Evolutionary conservation across 1,284 basidiomycete species (phyloP), one percentile per base, ranked within the genome.

Genomic region (Anthracocystis walkeri): DNA sequence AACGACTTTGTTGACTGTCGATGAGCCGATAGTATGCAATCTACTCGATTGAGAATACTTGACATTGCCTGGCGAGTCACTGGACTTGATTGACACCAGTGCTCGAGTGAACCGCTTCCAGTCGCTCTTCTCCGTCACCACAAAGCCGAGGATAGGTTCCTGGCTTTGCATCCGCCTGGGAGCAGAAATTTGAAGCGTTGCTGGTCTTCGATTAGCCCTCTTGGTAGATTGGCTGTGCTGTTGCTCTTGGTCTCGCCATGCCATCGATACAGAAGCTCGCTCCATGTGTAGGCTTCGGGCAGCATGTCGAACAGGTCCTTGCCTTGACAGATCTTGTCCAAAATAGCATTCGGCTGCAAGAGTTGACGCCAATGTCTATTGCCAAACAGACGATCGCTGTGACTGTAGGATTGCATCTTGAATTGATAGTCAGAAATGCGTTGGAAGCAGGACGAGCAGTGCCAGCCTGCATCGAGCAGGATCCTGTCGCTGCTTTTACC

Each of bases 341-440:
- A 90, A 44, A 92, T 90, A 51, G 88, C 83, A 31, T 85, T 81
- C 0, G 88, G 88, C 21, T 88, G 86, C 31, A 91, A 86, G 2
- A 90, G 85, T 18, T 87, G 84, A 38, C 52, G 58, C 63, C 62
- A 71, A n/a, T 73, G 57, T 11, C 86, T 79, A n/a, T 89, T 89
- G 33, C 89, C 77, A 16, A 83, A 89, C 23, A 91, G 88, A 29
- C 90, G 88, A 70, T 91, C 90, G 21, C 89, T 87, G 86, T 91
- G 90, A 7, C 90, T 90, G 83, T 90, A 91, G 1, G 90, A 65
- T 88, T 78, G 70, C 89, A 91, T 91, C 85, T 91, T 91, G 78
- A 88, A 86, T 16, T 87, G 83, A 65, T 90, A 91, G 80, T 91
- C 90, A 2, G 87, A 83, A 46, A 91, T 86, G 12, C 88, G 88